Evolutionary conservation across 2,329 filamentous ascomycete species (phyloP).

Genomic region (Teratosphaeria viscida): DNA sequence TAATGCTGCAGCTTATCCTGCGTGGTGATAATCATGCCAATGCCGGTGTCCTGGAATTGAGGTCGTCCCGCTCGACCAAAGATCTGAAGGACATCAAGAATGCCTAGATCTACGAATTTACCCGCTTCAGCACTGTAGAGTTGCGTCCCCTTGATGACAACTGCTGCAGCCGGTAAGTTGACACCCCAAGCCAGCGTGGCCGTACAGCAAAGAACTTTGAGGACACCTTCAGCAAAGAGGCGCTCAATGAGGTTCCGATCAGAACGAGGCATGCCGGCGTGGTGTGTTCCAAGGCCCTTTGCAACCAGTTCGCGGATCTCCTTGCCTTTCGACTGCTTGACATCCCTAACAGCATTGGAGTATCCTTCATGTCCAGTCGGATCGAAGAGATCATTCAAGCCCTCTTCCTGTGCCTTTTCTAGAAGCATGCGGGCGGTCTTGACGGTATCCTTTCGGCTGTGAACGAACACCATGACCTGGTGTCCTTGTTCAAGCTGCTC

Average conservation of each 20-base stretch:
- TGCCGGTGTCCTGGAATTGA: constrained; percentile 94
- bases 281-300: constrained; percentile 89
- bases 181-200: constrained; percentile 98
- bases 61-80: constrained; percentile 96
- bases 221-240: constrained; percentile 80
- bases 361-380: constrained; percentile 69
- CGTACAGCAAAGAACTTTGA: constrained; percentile 96
- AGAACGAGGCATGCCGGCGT: constrained; percentile 89
- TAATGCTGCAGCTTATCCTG: constrained; percentile 92
- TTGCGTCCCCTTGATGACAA: constrained; percentile 96
- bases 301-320: constrained; percentile 82
- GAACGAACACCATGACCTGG: constrained; percentile 98
- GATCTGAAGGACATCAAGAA: constrained; percentile 93
- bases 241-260: constrained; percentile 95
- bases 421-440: constrained; percentile 75
- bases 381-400: constrained; percentile 72
- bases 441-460: constrained; percentile 89
- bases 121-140: constrained; percentile 94
- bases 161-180: constrained; percentile 90
- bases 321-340: constrained; percentile 73
- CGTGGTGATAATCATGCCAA: constrained; percentile 95
- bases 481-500: constrained; percentile 89
- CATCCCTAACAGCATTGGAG: constrained; percentile 67
- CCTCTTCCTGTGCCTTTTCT: constrained; percentile 74
- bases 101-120: constrained; percentile 92